Base-by-base conservation (phyloP, 2,329 filamentous ascomycete species). In the Fusarium sp. region DNA sequence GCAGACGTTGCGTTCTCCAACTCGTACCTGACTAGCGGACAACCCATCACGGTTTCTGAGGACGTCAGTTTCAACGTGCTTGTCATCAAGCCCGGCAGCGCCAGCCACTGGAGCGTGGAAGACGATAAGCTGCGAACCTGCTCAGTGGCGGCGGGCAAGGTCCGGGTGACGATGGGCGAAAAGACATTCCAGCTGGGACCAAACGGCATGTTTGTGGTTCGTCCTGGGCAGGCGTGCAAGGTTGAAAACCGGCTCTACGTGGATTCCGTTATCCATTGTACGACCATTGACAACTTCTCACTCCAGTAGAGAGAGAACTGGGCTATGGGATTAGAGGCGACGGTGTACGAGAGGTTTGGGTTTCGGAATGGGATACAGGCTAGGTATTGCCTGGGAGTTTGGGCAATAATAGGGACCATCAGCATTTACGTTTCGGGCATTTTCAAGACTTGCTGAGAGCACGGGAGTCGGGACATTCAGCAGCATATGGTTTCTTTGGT, bases 1-100 rank as follows among this genome's bases (percentile, higher is more conserved):
- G 4, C 22, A 87, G 85, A 85, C 33, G 74, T 87, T n/a, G 84
- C 82, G 5, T 86, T 83, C 68, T 87, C 85, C 15, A 84, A 82
- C 40, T 79, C 84, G 1, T 87, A 85, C 68, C 76, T 86, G 5
- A 80, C 81, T 0, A 80, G 80, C 33, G 79, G 80, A 6, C 80
- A 82, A 35, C 80, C 84, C 0, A 77, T 86, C 7, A 70, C 69
- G 1, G 77, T 87, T 4, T 80, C 80, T 0, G 79, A 82, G 25
- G 83, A 85, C 22, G 68, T 86, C 6, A 77, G 79, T 40, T 84
- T 86, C 66, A 84, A 87, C 61, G 80, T 86, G 11, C 59, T 85
- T 2, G 77, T 80, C 8, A 69, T 87, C n/a, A 84, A 83, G 54
- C 82, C 85, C 0, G 86, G 86, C 2, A 78, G 73, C 12, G 78